Evolutionary conservation across 768 basidiomycete genomes (phyloP).

Genomic region (Hygrocybe punicea): DNA sequence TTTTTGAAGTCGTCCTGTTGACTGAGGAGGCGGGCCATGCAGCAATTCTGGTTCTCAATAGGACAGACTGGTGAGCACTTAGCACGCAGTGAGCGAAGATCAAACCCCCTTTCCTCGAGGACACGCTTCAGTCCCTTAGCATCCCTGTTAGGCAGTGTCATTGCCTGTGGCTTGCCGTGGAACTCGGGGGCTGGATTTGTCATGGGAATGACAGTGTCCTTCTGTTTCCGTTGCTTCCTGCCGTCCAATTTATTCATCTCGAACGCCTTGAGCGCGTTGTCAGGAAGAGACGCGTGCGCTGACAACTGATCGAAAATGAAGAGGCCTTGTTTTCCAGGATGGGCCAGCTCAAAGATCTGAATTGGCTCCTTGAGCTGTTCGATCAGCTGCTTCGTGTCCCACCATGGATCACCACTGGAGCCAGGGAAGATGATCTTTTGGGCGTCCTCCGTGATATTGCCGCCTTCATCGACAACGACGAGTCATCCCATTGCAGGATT

Average conservation of each 20-base stretch:
- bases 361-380: slow-evolving; percentile 34
- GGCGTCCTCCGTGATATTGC: slow-evolving; percentile 29
- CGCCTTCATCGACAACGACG: slow-evolving; percentile 21
- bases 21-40: no score
- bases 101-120: slow-evolving; percentile 28
- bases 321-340: slow-evolving; percentile 29
- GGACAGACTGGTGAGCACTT: slow-evolving; percentile 14
- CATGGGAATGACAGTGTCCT: slow-evolving; percentile 27
- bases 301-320: slow-evolving; percentile 46
- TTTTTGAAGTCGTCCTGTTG: no score
- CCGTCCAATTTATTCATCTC: slow-evolving; percentile 32
- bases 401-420: slow-evolving; percentile 36
- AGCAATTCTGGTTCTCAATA: no score
- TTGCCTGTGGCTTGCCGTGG: slow-evolving; percentile 10
- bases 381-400: slow-evolving; percentile 36
- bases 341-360: slow-evolving; percentile 34
- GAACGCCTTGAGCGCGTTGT: slow-evolving; percentile 33
- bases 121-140: slow-evolving; percentile 35
- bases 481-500: no score
- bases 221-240: slow-evolving; percentile 27
- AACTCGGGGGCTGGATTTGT: slow-evolving; percentile 22
- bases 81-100: slow-evolving; percentile 19
- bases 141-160: slow-evolving; percentile 13
- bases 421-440: slow-evolving; percentile 38
- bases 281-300: slow-evolving; percentile 32